Evolutionary conservation across 1,284 basidiomycete species (phyloP).

Genomic region (Ceratobasidium sp.): DNA sequence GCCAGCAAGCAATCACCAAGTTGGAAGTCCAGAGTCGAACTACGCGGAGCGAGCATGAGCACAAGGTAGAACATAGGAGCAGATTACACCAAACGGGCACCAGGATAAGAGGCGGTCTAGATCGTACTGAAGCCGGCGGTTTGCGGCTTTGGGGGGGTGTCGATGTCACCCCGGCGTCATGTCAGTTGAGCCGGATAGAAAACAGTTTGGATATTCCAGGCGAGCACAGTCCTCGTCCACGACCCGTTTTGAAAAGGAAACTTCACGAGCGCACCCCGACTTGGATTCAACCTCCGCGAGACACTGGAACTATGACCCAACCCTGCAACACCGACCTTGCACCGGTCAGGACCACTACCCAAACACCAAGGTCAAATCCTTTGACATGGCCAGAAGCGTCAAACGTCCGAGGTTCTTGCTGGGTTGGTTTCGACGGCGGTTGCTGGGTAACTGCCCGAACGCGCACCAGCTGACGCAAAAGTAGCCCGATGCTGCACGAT

Average conservation of each 20-base stretch:
- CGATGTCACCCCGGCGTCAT: constrained; percentile 21
- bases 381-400: neutral
- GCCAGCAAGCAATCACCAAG: constrained; percentile 3
- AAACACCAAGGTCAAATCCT: neutral
- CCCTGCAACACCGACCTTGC: neutral
- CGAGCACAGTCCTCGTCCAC: constrained; percentile 7
- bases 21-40: neutral
- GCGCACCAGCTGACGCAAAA: neutral
- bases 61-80: neutral
- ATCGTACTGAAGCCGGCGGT: constrained; percentile 18
- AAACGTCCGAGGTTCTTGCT: neutral
- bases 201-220: neutral
- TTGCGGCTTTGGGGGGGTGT: neutral
- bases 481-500: neutral
- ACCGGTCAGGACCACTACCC: neutral
- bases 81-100: neutral
- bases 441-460: neutral
- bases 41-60: constrained; percentile 1
- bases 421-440: neutral
- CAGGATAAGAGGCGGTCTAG: constrained; percentile 11
- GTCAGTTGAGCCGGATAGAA: constrained; percentile 38
- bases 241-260: constrained; percentile 7
- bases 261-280: constrained; percentile 20
- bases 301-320: neutral
- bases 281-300: constrained; percentile 29